These are phyloP conservation scores for Macrophomina pseudophaseolina DNA, from an alignment of 2,329 filamentous ascomycete genomes.

Conservation along the genomic window DNA sequence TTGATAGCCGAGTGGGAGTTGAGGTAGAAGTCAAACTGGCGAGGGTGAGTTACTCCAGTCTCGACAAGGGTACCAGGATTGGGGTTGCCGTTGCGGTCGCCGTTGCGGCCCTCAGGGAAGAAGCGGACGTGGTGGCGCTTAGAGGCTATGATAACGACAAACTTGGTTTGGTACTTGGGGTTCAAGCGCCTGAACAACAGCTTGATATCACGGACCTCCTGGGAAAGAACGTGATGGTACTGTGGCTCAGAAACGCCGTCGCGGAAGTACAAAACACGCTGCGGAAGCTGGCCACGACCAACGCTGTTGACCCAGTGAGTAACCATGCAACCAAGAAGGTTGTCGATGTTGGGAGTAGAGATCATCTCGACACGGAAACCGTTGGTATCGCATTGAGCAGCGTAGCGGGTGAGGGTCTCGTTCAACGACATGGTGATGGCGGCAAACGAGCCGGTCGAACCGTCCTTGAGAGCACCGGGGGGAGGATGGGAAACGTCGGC, in stretches of 20 bases:
- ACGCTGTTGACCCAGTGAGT: conserved; percentile 66
- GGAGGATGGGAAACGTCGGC: conserved; percentile 87
- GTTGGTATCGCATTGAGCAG: conserved; percentile 81
- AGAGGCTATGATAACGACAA: conserved; percentile 85
- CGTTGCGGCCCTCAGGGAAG: conserved; percentile 68
- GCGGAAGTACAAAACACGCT: conserved; percentile 88
- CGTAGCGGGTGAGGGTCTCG: conserved; percentile 71
- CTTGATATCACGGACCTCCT: conserved; percentile 78
- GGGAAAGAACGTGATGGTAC: conserved; percentile 76
- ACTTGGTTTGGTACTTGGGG: conserved; percentile 59
- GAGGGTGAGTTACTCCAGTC: conserved; percentile 85
- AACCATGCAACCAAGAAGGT: conserved; percentile 69
- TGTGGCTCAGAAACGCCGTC: conserved; percentile 92
- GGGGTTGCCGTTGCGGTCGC: conserved; percentile 80
- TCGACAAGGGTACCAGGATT: conserved; percentile 88
- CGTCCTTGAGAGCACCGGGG: conserved; percentile 58
- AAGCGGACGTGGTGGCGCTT: conserved; percentile 96
- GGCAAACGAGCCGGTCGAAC: conserved; percentile 71
- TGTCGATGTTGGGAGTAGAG: conserved; percentile 66
- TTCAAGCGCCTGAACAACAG: conserved; percentile 34
- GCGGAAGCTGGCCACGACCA: conserved; percentile 61
- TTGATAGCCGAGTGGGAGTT: conserved; percentile 81
- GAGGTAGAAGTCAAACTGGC: conserved; percentile 86
- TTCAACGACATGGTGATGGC: conserved; percentile 86
- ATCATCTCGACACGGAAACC: conserved; percentile 83